These are phyloP conservation scores for Trichophyton equinum DNA, from an alignment of 2,329 filamentous ascomycete genomes.

Conservation along the genomic window DNA sequence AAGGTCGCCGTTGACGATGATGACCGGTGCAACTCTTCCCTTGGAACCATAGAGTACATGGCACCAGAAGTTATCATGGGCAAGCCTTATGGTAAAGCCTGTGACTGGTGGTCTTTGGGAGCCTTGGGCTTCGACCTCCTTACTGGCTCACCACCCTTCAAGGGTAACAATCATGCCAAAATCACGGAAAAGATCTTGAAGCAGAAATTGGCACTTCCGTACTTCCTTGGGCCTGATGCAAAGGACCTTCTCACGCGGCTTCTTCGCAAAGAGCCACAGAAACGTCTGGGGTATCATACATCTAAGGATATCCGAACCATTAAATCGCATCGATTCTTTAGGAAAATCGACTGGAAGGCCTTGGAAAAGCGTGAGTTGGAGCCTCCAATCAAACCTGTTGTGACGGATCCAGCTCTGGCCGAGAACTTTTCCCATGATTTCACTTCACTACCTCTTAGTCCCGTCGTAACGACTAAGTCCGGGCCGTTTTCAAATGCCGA, in stretches of 20 bases:
- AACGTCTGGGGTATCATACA: slow-evolving; percentile 79
- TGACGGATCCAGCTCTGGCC: slow-evolving; percentile 87
- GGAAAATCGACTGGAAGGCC: slow-evolving; percentile 87
- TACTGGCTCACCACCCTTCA: slow-evolving; percentile 84
- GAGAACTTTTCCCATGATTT: slow-evolving; percentile 97
- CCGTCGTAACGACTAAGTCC: slow-evolving; percentile 40
- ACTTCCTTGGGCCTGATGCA: slow-evolving; percentile 80
- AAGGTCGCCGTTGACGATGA: slow-evolving; percentile 73
- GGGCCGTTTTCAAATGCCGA: slow-evolving; percentile 20
- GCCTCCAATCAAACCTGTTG: slow-evolving; percentile 81
- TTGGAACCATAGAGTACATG: slow-evolving; percentile 98
- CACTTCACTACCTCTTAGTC: slow-evolving; percentile 70
- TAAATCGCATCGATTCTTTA: slow-evolving; percentile 92
- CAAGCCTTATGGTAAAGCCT: slow-evolving; percentile 79
- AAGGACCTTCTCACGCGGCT: slow-evolving; percentile 88
- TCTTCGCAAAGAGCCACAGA: slow-evolving; percentile 80
- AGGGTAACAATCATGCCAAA: slow-evolving; percentile 81
- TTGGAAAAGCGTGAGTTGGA: slow-evolving; percentile 70
- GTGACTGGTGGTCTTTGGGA: slow-evolving; percentile 98
- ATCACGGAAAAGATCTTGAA: slow-evolving; percentile 93
- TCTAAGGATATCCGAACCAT: slow-evolving; percentile 74
- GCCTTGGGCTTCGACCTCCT: slow-evolving; percentile 85
- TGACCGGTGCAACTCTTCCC: slow-evolving; percentile 68
- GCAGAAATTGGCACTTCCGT: slow-evolving; percentile 78
- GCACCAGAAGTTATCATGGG: slow-evolving; percentile 86